A percentile compares a stretch with the other conserved stretches of the same genome.
These are phyloP conservation scores for Anthracocystis setariae DNA, from an alignment of 1,284 basidiomycete species.

Conservation along the genomic window DNA sequence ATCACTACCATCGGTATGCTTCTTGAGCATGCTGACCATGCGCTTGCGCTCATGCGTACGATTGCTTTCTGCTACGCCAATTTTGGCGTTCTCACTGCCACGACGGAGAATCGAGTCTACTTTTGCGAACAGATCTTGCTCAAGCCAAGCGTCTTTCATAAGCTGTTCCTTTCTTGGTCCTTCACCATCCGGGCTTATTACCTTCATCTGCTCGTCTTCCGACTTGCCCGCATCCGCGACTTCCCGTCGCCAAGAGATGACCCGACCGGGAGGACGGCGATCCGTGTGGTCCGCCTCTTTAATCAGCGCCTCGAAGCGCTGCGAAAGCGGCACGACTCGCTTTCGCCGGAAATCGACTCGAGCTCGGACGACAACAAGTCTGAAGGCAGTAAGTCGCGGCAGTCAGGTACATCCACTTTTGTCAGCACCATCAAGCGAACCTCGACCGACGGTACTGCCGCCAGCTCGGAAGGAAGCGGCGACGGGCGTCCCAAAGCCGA, in stretches of 20 bases:
- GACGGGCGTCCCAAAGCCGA: conserved; percentile 52
- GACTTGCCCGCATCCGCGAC: conserved; percentile 59
- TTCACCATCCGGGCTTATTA: conserved; percentile 66
- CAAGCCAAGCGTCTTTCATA: conserved; percentile 57
- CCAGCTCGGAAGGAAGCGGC: conserved; percentile 22
- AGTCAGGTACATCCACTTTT: conserved; percentile 51
- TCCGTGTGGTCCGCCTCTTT: conserved; percentile 55
- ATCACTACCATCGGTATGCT: conserved; percentile 57
- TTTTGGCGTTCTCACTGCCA: conserved; percentile 58
- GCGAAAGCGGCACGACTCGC: conserved; percentile 54
- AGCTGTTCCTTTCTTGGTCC: conserved; percentile 65
- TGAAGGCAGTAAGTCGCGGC: conserved; percentile 40
- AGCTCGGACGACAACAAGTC: conserved; percentile 49
- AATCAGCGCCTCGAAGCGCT: conserved; percentile 57
- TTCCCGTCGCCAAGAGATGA: conserved; percentile 54
- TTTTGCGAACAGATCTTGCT: conserved; percentile 64
- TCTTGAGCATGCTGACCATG: conserved; percentile 62
- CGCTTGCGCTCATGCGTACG: conserved; percentile 63
- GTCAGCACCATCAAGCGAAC: conserved; percentile 62
- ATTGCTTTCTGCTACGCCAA: conserved; percentile 65
- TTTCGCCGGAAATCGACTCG: conserved; percentile 55
- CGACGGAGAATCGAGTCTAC: conserved; percentile 46
- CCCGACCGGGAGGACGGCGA: conserved; percentile 44
- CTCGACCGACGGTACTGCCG: conserved; percentile 41
- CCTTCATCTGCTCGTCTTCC: conserved; percentile 62